Evolutionary conservation across 2,329 filamentous ascomycete species (phyloP).

Genomic region (Verruconis gallopava): DNA sequence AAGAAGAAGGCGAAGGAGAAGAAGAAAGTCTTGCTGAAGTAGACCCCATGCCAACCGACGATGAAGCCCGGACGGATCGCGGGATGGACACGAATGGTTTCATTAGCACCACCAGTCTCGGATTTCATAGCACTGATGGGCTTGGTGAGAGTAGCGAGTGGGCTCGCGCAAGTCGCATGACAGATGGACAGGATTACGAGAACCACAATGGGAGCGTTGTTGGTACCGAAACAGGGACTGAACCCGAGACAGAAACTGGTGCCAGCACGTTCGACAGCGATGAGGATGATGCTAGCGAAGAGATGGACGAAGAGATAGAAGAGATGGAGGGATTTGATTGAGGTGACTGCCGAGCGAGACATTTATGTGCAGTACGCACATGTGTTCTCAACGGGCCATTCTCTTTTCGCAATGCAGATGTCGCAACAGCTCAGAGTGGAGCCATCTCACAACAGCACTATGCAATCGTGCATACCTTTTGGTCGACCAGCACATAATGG

Average conservation of each 20-base stretch:
- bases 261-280: slow-evolving; percentile 4
- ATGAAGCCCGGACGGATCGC: neutral
- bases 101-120: neutral
- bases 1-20: slow-evolving; percentile 3
- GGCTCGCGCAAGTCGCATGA: slow-evolving; percentile 6
- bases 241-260: slow-evolving; percentile 10
- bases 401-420: too few relatives aligned
- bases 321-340: slow-evolving; percentile 4
- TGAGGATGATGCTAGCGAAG: slow-evolving; percentile 1
- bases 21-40: neutral
- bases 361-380: too few relatives aligned
- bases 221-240: slow-evolving; percentile 8
- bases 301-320: slow-evolving; percentile 1
- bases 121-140: neutral
- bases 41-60: slow-evolving; percentile 1
- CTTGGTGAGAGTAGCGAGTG: slow-evolving; percentile 8
- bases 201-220: slow-evolving; percentile 1
- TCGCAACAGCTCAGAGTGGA: too few relatives aligned
- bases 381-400: too few relatives aligned
- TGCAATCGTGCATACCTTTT: too few relatives aligned
- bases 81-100: neutral
- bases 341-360: neutral
- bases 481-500: too few relatives aligned
- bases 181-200: neutral
- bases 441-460: too few relatives aligned